Evolutionary conservation across 345 rosid genomes (phyloP), one percentile per base, ranked within the genome.

Genomic region (Ceriops tagal): DNA sequence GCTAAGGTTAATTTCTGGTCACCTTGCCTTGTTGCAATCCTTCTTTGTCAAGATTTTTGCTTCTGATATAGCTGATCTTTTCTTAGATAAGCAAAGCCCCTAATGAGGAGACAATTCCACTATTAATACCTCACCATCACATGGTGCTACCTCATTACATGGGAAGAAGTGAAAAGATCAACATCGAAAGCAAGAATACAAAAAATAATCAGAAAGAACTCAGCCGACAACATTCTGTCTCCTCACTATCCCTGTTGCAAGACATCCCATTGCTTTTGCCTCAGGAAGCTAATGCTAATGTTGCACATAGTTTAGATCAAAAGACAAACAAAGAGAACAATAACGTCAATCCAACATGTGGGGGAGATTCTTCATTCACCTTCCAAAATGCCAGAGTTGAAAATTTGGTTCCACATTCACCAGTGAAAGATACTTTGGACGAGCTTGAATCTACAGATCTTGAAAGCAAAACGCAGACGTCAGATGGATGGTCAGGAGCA

Each of bases 101-200:
- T 39, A 81, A 89, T 72, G 96, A 91, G 73, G 89, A 87, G 69
- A 30, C 87, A 51, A 89, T 91, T 78, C 98, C 98, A 6, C 76
- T 93, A 67, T 80, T 93, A 72, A 91, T 93, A 80, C 98, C 98
- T 77, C 97, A 82, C 73, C 92, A 93, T 73, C 92, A 88, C 74
- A 93, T 89, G 98, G 98, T 93, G 75, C 80, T 93, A 24, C 98
- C 98, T 77, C 98, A 87, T 83, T 93, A 93, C 79, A 81, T 89
- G 88, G 89, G 95, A 77, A 81, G 75, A 76, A 87, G 88, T 76
- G 75, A 72, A 64, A 89, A 87, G 75, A 79, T 89, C 4, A 77
- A 85, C 71, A 87, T 87, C 49, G 73, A 75, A 32, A 31, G 32
- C 51, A 81, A 81, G 71, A 80, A 77, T 34, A 66, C 75, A n/a